Base-by-base conservation (phyloP, 2,329 filamentous ascomycete species). In the Acrocalymma vagum region DNA sequence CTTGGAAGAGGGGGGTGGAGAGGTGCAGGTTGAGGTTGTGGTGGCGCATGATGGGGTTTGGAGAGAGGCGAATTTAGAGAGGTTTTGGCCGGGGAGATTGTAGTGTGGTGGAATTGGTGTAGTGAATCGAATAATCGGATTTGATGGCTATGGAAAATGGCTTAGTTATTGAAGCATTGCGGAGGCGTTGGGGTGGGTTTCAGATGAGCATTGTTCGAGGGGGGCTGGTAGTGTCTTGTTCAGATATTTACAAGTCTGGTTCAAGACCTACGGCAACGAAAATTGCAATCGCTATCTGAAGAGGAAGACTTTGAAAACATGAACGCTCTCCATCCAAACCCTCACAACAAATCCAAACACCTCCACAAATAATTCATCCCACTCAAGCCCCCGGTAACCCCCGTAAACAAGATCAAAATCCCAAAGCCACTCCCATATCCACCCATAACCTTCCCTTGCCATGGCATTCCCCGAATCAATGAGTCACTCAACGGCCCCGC, bases 11-110 rank as follows among this genome's bases (percentile, higher is more conserved):
- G 51, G 47, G 2, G 48, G 43, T 23, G 48, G 58, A 24, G 55
- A 60, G 39, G 59, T 65, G 7, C 62, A 61, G 6, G 63, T 72
- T 6, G 73, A 81, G 60, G 62, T 80, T 15, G 65, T 80, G 31
- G 71, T 78, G 6, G 77, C 78, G 40, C 78, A 80, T 70, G 78
- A 79, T 58, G 68, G 62, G 34, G 69, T 41, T 2, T 81, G 78
- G 78, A 71, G 67, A 47, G 71, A 73, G 49, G 33, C 27, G 38
- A 75, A 76, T 48, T 29, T 31, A 29, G 48, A 48, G 18, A 60
- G 65, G 17, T 64, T 66, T 32, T 63, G 45, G 51, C 58, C 62
- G 2, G 53, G 55, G 5, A 23, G 26, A 15, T 22, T 58, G 9
- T 62, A 28, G 15, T n/a, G n/a, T n/a, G n/a, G n/a, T n/a, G n/a